These are phyloP conservation scores for Mycosarcoma mackinlayi DNA, from an alignment of 1,284 basidiomycete species.

Conservation along the genomic window DNA sequence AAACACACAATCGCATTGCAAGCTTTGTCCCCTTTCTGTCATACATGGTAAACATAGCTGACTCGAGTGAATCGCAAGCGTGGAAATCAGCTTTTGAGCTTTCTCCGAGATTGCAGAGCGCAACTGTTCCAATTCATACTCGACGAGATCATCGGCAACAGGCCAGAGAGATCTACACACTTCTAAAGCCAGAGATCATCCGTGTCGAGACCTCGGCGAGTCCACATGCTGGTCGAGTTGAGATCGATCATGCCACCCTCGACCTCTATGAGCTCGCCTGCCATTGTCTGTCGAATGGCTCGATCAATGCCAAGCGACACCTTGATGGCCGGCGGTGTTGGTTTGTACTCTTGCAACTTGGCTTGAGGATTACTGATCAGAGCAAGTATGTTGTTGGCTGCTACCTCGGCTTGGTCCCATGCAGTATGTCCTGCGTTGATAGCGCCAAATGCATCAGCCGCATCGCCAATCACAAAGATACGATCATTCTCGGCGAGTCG, in stretches of 20 bases:
- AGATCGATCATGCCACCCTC: conserved; percentile 20
- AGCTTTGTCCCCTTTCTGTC: too few species aligned
- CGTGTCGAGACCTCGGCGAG: conserved; percentile 22
- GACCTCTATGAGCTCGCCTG: conserved; percentile 20
- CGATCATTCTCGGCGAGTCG: conserved; percentile 19
- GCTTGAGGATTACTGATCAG: conserved; percentile 9
- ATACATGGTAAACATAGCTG: too few species aligned
- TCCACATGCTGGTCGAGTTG: conserved; percentile 38
- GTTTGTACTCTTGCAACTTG: conserved; percentile 18
- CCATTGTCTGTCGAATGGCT: conserved; percentile 23
- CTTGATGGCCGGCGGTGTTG: conserved; percentile 26
- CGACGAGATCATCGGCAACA: too few species aligned
- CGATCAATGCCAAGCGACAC: conserved; percentile 29
- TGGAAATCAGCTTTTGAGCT: too few species aligned
- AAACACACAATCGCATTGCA: too few species aligned
- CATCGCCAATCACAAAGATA: conserved; percentile 50
- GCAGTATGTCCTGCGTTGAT: conserved; percentile 55
- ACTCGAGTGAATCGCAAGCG: too few species aligned
- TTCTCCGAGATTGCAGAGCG: too few species aligned
- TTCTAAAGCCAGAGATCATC: conserved; percentile 22
- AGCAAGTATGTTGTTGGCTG: conserved; percentile 30
- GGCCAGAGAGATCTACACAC: too few species aligned
- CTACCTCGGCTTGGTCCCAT: conserved; percentile 46
- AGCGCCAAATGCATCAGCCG: conserved; percentile 49
- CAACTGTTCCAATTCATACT: too few species aligned